These are phyloP conservation scores for Alternaria tenuissima DNA, from an alignment of 2,329 filamentous ascomycete genomes.

Conservation along the genomic window DNA sequence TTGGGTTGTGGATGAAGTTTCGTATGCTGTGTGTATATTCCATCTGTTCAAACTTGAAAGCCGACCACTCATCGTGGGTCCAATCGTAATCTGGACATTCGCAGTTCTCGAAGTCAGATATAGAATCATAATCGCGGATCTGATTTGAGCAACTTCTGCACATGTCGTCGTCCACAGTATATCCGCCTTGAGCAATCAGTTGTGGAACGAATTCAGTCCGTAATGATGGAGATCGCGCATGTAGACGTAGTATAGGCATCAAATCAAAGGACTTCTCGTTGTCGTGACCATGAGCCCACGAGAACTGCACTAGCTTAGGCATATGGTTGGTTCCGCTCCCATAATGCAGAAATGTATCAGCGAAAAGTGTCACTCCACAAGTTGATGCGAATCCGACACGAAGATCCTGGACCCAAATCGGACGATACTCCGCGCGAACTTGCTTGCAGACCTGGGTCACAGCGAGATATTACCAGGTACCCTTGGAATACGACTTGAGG, in stretches of 20 bases:
- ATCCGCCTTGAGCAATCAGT: neutral
- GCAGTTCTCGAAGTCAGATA: neutral
- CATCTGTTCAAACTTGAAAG: neutral
- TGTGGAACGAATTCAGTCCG: neutral
- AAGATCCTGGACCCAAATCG: neutral
- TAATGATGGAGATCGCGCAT: neutral
- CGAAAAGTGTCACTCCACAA: neutral
- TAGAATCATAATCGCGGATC: too few relatives aligned
- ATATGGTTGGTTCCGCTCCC: neutral
- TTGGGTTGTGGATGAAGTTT: neutral
- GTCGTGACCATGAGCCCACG: neutral
- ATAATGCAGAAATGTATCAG: neutral
- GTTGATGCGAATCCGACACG: neutral
- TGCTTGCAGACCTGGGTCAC: constrained; percentile 1
- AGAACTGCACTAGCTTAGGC: neutral
- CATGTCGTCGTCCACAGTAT: neutral
- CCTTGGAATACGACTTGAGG: neutral
- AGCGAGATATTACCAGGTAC: neutral
- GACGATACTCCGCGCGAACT: constrained; percentile 10
- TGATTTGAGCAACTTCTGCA: neutral
- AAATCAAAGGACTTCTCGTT: too few relatives aligned
- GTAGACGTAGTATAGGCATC: neutral
- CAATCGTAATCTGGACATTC: neutral
- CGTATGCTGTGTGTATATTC: neutral
- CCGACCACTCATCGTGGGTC: neutral